Conservation (phyloP, 164 flowering plant genomes). For the Vitis labrusca region DNA sequence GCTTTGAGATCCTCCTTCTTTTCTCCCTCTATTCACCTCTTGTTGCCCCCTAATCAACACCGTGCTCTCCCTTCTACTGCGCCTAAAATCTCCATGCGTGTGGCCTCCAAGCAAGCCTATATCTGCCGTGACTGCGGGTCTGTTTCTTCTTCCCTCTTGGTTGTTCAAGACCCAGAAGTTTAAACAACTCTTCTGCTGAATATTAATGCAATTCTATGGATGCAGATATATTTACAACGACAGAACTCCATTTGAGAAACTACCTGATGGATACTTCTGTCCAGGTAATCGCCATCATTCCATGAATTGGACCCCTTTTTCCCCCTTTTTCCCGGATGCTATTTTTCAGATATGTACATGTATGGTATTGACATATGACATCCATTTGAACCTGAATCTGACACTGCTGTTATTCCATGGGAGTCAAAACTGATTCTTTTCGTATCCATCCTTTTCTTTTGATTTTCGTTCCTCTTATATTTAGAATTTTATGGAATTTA, state of each 20-base stretch:
- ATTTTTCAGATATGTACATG: no score
- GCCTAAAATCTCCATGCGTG: constrained; percentile 71
- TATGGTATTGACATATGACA: no score
- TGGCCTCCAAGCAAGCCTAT: constrained; percentile 80
- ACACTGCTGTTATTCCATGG: no score
- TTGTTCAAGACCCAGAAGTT: not conserved
- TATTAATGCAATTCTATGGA: not conserved
- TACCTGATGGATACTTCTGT: constrained; percentile 82
- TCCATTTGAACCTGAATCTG: no score
- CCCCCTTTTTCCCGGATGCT: no score
- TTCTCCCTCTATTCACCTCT: constrained; percentile 49
- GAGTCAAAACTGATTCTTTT: no score
- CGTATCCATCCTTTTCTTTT: no score
- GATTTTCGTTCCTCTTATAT: no score
- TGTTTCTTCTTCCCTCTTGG: not conserved
- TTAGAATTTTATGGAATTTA: no score
- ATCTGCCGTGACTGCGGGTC: constrained; percentile 98
- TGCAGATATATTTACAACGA: constrained; percentile 93
- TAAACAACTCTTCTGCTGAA: not conserved
- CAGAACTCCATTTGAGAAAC: constrained; percentile 87
- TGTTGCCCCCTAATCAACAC: constrained; percentile 29
- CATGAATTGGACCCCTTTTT: no score
- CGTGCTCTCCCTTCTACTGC: constrained; percentile 14
- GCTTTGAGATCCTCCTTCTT: constrained; percentile 63
- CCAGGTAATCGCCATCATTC: constrained; percentile 56